Evolutionary conservation across 352 stramenopile genomes (phyloP).

Genomic region (Phytophthora palmivora): DNA sequence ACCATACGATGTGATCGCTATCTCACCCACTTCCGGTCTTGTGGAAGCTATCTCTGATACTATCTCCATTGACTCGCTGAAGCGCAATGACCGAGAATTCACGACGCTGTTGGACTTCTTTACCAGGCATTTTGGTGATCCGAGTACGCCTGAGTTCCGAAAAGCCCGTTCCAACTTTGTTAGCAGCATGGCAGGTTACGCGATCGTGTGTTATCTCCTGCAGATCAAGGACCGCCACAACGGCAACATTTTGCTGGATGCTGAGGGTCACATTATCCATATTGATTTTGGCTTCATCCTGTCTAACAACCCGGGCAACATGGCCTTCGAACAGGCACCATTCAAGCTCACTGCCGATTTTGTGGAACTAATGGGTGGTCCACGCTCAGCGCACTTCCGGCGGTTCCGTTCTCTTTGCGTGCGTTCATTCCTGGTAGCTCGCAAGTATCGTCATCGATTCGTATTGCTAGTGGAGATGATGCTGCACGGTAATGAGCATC

Average conservation of each 20-base stretch:
- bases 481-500: slow-evolving; percentile 95
- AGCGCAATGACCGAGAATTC: slow-evolving; percentile 95
- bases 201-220: slow-evolving; percentile 96
- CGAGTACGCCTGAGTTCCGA: slow-evolving; percentile 72
- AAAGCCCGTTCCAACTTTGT: slow-evolving; percentile 90
- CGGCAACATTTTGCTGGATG: slow-evolving; percentile 97
- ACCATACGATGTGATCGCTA: slow-evolving; percentile 97
- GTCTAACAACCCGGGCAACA: slow-evolving; percentile 93
- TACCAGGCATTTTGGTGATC: slow-evolving; percentile 89
- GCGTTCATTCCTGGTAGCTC: slow-evolving; percentile 94
- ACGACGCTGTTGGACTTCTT: slow-evolving; percentile 95
- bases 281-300: slow-evolving; percentile 98
- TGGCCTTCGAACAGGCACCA: slow-evolving; percentile 95
- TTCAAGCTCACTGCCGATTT: slow-evolving; percentile 99
- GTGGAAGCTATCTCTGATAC: slow-evolving; percentile 98
- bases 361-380: slow-evolving; percentile 95
- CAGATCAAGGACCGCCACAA: slow-evolving; percentile 99
- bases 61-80: slow-evolving; percentile 98
- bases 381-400: slow-evolving; percentile 92
- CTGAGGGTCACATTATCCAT: slow-evolving; percentile 96
- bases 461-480: slow-evolving; percentile 98
- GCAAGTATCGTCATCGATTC: slow-evolving; percentile 96
- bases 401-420: slow-evolving; percentile 97
- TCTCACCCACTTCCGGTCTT: slow-evolving; percentile 92
- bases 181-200: slow-evolving; percentile 88